Percentiles rank a stretch among this genome's conserved stretches.
phyloP scores from a whole-genome alignment of 177 flowering plant species.

The Vitis hybrid region DNA sequence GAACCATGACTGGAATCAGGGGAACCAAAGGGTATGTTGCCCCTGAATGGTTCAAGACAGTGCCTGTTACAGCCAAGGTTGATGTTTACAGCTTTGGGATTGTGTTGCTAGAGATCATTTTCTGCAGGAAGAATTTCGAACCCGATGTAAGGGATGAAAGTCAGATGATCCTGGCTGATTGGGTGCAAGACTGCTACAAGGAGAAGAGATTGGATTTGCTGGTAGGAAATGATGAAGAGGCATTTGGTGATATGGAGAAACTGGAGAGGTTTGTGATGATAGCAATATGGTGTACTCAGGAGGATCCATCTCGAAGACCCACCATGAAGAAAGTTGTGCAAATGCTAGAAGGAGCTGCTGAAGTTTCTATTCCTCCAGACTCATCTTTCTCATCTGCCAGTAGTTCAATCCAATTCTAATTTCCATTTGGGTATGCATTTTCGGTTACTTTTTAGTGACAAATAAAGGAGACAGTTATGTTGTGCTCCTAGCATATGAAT shows the following conservation, averaged over 20 bases:
- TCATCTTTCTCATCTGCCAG: background rate
- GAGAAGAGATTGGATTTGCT: constrained; percentile 20
- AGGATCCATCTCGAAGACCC: constrained; percentile 39
- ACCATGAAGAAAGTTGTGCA: constrained; percentile 23
- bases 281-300: constrained; percentile 53
- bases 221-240: constrained; percentile 42
- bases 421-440: background rate
- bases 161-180: constrained; percentile 28
- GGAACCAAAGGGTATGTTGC: constrained; percentile 62
- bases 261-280: constrained; percentile 42
- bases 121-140: constrained; percentile 32
- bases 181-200: constrained; percentile 46
- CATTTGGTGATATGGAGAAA: constrained; percentile 17
- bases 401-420: background rate
- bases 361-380: background rate
- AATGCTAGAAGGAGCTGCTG: constrained; percentile 26
- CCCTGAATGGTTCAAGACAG: constrained; percentile 51
- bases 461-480: too few relatives aligned
- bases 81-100: constrained; percentile 60
- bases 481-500: too few relatives aligned
- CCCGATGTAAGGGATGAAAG: constrained; percentile 2
- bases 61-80: constrained; percentile 35
- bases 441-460: too few relatives aligned
- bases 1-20: constrained; percentile 36
- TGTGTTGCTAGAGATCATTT: constrained; percentile 47